A percentile compares a stretch with the other conserved stretches of the same genome.
These are phyloP conservation scores for Aspergillus nidulans DNA, from an alignment of 495 filamentous ascomycete species.

Conservation along the genomic window DNA sequence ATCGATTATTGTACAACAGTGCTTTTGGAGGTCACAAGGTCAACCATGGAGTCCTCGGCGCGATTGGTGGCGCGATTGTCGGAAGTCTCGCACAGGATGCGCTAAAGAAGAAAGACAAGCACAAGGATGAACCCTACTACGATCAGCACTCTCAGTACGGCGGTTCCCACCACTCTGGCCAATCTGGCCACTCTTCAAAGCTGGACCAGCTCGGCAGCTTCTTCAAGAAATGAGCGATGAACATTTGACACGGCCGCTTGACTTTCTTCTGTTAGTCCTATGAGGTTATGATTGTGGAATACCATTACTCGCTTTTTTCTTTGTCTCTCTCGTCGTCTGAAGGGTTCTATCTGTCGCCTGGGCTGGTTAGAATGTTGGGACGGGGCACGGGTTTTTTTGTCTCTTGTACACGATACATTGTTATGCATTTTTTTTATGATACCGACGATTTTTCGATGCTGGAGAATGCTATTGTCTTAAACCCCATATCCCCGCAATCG, in stretches of 20 bases:
- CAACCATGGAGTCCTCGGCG: slow-evolving; percentile 46
- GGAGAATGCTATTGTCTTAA: neutral
- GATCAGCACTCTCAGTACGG: slow-evolving; percentile 15
- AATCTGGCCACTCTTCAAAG: slow-evolving; percentile 23
- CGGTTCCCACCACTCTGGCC: slow-evolving; percentile 17
- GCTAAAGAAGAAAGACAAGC: slow-evolving; percentile 38
- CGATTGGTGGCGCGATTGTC: slow-evolving; percentile 47
- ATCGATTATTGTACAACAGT: neutral
- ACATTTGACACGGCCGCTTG: neutral
- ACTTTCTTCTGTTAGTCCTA: neutral
- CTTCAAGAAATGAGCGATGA: slow-evolving; percentile 38
- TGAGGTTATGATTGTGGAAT: slow-evolving; percentile 6
- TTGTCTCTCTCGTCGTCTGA: too few relatives aligned
- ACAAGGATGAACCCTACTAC: slow-evolving; percentile 25
- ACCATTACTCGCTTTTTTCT: neutral
- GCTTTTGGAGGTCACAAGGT: slow-evolving; percentile 48
- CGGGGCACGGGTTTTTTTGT: neutral
- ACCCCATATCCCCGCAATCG: neutral
- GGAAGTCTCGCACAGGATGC: slow-evolving; percentile 44
- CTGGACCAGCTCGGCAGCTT: slow-evolving; percentile 41
- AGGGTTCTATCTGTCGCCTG: neutral
- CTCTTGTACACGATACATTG: neutral
- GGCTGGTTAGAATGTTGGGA: slow-evolving; percentile 9
- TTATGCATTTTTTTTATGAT: slow-evolving; percentile 6
- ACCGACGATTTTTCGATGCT: slow-evolving; percentile 8